Conservation (phyloP, 179 eudicot genomes). For the Actinidia arguta region DNA sequence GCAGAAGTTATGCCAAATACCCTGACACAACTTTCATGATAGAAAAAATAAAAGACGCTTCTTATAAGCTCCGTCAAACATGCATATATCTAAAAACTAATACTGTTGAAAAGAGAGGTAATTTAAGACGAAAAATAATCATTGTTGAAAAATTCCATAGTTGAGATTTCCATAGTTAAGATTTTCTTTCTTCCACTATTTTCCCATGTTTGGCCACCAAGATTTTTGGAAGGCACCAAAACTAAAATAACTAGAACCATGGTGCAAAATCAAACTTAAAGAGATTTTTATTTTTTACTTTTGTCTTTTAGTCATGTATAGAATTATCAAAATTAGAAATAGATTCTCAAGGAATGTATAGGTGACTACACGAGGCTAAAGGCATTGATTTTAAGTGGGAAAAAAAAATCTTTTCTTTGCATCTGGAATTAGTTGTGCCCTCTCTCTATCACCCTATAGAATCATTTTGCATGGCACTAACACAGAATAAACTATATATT, state of each 20-base stretch:
- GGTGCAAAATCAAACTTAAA: no score
- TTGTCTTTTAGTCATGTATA: background rate
- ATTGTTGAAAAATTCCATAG: no score
- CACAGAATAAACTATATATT: background rate
- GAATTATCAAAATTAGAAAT: slow-evolving; percentile 9
- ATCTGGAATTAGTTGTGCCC: slow-evolving; percentile 7
- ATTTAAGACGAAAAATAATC: no score
- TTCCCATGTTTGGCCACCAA: background rate
- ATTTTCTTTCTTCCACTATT: background rate
- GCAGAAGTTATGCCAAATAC: no score
- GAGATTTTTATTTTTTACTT: no score
- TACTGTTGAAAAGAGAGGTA: no score
- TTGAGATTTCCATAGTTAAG: background rate
- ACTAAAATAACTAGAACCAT: no score
- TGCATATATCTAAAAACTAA: no score
- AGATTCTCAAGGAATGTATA: slow-evolving; percentile 13
- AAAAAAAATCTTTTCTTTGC: background rate
- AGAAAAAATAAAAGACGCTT: no score
- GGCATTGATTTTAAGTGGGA: background rate
- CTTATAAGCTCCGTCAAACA: no score
- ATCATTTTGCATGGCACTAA: background rate
- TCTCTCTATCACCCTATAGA: slow-evolving; percentile 1
- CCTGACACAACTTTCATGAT: no score
- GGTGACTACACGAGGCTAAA: background rate
- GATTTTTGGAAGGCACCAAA: no score